A percentile compares a stretch with the other conserved stretches of the same genome.
phyloP scores from a whole-genome alignment of 331 rosid species.

The Telfairia occidentalis region DNA sequence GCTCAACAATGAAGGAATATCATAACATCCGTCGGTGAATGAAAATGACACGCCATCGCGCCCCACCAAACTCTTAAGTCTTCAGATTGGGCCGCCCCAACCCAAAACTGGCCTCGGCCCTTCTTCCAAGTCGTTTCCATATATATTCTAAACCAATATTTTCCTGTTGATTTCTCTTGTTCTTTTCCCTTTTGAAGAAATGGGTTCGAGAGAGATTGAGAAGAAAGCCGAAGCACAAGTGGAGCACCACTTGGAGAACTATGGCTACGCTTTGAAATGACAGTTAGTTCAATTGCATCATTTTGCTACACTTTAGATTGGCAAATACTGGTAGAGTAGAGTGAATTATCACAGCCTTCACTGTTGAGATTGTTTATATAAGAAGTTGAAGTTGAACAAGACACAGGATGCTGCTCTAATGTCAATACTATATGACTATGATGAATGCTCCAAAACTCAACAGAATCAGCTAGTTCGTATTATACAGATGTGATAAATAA shows the following conservation, averaged over 20 bases:
- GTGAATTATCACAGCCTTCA: not conserved
- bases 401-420: not conserved
- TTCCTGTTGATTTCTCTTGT: not conserved
- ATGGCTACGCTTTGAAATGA: not conserved
- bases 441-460: conserved; percentile 3
- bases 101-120: not conserved
- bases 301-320: not conserved
- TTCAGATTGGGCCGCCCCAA: not conserved
- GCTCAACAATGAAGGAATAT: not conserved
- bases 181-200: too few relatives aligned
- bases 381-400: not conserved
- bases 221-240: not conserved
- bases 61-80: not conserved
- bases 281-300: not conserved
- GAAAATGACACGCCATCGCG: not conserved
- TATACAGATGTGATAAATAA: not conserved
- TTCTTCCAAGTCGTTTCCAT: too few relatives aligned
- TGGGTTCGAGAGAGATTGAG: not conserved
- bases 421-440: not conserved
- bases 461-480: conserved; percentile 4
- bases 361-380: not conserved
- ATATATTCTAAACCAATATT: not conserved
- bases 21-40: not conserved
- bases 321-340: not conserved
- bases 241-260: not conserved